Percentiles rank a stretch among this genome's conserved stretches.
These are phyloP conservation scores for Aspergillus jensenii DNA, from an alignment of 2,329 filamentous ascomycete species.

Conservation along the genomic window DNA sequence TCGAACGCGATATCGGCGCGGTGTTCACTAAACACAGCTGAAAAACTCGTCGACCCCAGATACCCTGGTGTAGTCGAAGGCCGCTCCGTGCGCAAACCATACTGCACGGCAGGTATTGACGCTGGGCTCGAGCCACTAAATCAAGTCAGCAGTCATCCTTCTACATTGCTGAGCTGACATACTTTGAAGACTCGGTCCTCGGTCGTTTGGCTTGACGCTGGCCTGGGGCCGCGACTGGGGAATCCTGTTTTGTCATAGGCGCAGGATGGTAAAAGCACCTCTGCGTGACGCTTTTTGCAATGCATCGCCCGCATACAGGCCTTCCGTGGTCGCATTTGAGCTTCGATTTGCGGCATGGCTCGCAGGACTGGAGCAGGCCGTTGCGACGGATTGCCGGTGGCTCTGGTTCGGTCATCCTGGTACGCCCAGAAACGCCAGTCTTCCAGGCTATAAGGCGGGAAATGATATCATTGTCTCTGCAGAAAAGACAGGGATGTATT, in stretches of 20 bases:
- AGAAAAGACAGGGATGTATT: background rate
- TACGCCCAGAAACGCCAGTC: background rate
- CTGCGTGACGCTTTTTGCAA: conserved; percentile 28
- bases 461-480: background rate
- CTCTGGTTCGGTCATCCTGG: conserved; percentile 7
- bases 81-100: conserved; percentile 24
- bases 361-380: conserved; percentile 38
- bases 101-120: conserved; percentile 12
- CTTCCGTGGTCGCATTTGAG: conserved; percentile 37
- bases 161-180: background rate
- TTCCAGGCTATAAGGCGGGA: background rate
- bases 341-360: conserved; percentile 40
- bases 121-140: conserved; percentile 26
- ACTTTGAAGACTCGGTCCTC: conserved; percentile 25
- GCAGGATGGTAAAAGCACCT: conserved; percentile 40
- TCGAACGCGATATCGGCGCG: conserved; percentile 34
- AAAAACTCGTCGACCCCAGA: conserved; percentile 36
- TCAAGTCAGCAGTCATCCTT: background rate
- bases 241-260: conserved; percentile 36
- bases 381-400: conserved; percentile 34
- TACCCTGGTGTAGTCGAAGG: conserved; percentile 32
- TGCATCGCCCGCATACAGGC: conserved; percentile 35
- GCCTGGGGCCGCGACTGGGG: conserved; percentile 5
- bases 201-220: conserved; percentile 9
- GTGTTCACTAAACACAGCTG: conserved; percentile 35